A percentile compares a stretch with the other conserved stretches of the same genome.
These are phyloP conservation scores for Leccinum colubrinum DNA, from an alignment of 1,284 basidiomycete species.

Conservation along the genomic window DNA sequence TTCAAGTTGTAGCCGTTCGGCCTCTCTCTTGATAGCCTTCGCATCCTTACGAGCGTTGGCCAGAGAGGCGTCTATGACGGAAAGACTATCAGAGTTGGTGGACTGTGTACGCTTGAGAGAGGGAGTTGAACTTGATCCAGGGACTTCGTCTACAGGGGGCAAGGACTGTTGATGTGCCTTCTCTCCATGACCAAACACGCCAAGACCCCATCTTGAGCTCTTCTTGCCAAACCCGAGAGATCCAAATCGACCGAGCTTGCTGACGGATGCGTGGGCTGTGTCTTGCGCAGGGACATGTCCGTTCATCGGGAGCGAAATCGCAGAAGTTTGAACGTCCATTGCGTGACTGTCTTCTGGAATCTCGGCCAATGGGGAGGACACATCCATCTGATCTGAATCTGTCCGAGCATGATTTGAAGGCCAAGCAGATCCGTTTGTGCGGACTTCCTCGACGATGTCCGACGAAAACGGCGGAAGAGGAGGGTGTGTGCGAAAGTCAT, in stretches of 20 bases:
- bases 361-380: constrained; percentile 47
- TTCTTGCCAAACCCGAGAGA: constrained; percentile 65
- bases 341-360: constrained; percentile 37
- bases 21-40: constrained; percentile 90
- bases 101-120: constrained; percentile 88
- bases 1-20: constrained; percentile 79
- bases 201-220: constrained; percentile 58
- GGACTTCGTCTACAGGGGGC: constrained; percentile 70
- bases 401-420: constrained; percentile 29
- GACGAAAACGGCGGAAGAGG: constrained; percentile 26
- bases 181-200: constrained; percentile 76
- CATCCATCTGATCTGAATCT: constrained; percentile 64
- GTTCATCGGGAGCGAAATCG: constrained; percentile 42
- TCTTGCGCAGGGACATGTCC: constrained; percentile 30
- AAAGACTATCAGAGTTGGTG: constrained; percentile 70
- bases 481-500: constrained; percentile 32
- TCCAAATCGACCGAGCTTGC: constrained; percentile 54
- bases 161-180: constrained; percentile 60
- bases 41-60: constrained; percentile 55
- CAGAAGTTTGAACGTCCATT: constrained; percentile 54
- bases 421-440: constrained; percentile 30
- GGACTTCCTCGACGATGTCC: constrained; percentile 40
- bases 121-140: constrained; percentile 52
- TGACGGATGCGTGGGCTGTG: constrained; percentile 38
- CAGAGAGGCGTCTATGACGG: constrained; percentile 53